Percentiles rank a stretch among this genome's conserved stretches.
Evolutionary conservation across 352 stramenopile species (phyloP).

Genomic region (Globisporangium iwayamae): DNA sequence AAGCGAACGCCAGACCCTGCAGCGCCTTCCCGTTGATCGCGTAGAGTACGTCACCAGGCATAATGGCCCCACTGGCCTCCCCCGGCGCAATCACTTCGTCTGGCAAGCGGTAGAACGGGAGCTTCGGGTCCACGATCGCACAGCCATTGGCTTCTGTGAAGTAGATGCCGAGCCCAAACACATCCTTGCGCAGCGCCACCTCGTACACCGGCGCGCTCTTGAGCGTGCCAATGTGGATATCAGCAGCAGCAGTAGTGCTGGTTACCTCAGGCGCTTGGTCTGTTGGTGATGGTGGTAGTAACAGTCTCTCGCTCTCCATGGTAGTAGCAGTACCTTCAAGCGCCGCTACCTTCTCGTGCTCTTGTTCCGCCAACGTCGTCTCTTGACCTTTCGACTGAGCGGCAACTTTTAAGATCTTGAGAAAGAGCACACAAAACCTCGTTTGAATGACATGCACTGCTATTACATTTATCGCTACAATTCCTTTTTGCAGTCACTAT

Average conservation of each 20-base stretch:
- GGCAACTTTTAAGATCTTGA: constrained; percentile 8
- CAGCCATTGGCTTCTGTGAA: constrained; percentile 36
- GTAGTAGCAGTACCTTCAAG: not conserved
- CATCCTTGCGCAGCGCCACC: constrained; percentile 47
- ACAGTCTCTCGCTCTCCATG: not conserved
- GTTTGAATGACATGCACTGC: not conserved
- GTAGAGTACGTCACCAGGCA: constrained; percentile 43
- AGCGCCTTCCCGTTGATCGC: constrained; percentile 42
- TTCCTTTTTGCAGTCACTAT: too few relatives aligned
- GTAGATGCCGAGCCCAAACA: constrained; percentile 75
- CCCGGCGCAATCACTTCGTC: constrained; percentile 44
- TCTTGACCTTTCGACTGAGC: not conserved
- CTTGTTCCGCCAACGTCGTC: not conserved
- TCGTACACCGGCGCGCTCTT: constrained; percentile 24
- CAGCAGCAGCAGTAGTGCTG: not conserved
- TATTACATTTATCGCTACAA: too few relatives aligned
- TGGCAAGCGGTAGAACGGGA: constrained; percentile 70
- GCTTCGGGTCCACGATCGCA: constrained; percentile 50
- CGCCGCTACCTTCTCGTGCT: not conserved
- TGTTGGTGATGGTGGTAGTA: not conserved
- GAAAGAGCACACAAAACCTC: not conserved
- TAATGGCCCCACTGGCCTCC: constrained; percentile 50
- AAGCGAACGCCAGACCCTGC: constrained; percentile 28
- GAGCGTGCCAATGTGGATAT: not conserved
- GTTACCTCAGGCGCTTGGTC: not conserved